phyloP scores from a whole-genome alignment of 2,329 filamentous ascomycete species.

The Venturia carpophila region DNA sequence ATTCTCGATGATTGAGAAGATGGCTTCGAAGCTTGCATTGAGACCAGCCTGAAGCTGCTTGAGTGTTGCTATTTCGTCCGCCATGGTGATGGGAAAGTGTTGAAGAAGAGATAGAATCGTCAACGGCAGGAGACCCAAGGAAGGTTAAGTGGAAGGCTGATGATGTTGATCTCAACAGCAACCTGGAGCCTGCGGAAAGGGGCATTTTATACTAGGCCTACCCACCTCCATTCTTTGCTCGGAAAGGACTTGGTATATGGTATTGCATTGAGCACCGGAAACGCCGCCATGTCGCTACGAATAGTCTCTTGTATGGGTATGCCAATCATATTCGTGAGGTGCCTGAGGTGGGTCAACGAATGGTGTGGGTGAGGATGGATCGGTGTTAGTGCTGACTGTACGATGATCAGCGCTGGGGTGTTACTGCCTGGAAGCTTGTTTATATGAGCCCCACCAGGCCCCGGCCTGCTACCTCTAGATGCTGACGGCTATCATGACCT shows the following conservation, averaged over 20 bases:
- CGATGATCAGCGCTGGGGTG: neutral
- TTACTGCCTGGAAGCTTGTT: neutral
- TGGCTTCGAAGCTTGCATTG: slow-evolving; percentile 13
- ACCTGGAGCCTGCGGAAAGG: neutral
- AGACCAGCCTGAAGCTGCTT: slow-evolving; percentile 17
- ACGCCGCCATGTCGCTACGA: neutral
- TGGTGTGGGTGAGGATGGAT: neutral
- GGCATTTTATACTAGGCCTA: neutral
- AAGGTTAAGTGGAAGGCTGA: neutral
- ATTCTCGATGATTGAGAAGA: neutral
- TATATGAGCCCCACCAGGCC: neutral
- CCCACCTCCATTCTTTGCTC: neutral
- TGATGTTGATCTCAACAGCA: neutral
- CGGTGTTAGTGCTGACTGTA: neutral
- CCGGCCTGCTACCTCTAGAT: neutral
- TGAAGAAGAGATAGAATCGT: neutral
- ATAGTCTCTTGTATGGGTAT: neutral
- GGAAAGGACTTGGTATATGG: neutral
- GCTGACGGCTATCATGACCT: neutral
- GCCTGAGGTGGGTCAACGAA: neutral
- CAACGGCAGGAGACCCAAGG: neutral
- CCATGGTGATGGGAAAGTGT: neutral
- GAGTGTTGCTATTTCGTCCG: slow-evolving; percentile 5
- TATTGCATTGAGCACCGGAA: neutral
- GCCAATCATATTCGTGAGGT: neutral